Evolutionary conservation across 495 filamentous ascomycete genomes (phyloP), one percentile per base, ranked within the genome.

Genomic region (Acidiella bohemica): DNA sequence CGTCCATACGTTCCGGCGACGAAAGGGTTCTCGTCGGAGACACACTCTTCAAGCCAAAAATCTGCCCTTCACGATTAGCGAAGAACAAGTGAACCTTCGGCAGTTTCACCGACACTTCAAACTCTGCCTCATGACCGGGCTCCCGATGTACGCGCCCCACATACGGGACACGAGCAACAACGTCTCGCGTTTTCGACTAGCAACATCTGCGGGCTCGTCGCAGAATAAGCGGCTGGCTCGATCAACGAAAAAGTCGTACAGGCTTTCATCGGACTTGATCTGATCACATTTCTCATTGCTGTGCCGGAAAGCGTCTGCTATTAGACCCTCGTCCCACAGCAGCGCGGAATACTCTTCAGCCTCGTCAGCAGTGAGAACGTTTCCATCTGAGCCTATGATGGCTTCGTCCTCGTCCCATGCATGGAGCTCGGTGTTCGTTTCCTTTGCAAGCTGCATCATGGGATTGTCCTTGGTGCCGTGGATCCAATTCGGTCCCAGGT

Each of bases 41-140:
- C 77, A 43, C 80, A 86, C 61, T 95, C 85, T 59, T 97, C 90
- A n/a, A 97, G 55, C 69, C 79, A 88, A 51, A 95, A 92, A 61
- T n/a, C n/a, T n/a, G n/a, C n/a, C n/a, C n/a, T n/a, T n/a, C n/a
- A n/a, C n/a, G n/a, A n/a, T n/a, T n/a, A n/a, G n/a, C n/a, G n/a
- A n/a, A n/a, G n/a, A n/a, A n/a, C n/a, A n/a, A n/a, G n/a, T n/a
- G n/a, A n/a, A n/a, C n/a, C n/a, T n/a, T n/a, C n/a, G n/a, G n/a
- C n/a, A n/a, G n/a, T n/a, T n/a, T n/a, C n/a, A n/a, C n/a, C n/a
- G n/a, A n/a, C 84, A 93, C 55, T 80, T 90, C 39, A 97, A 54
- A 58, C 85, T 93, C 53, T 97, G 90, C 30, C 57, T 71, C 39
- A 71, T 65, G 30, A 93, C 67, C 13, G 73, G 67, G 32, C 80